A percentile compares a stretch with the other conserved stretches of the same genome.
These are phyloP conservation scores for Pleurotus djamor DNA, from an alignment of 768 basidiomycete genomes.

Conservation along the genomic window DNA sequence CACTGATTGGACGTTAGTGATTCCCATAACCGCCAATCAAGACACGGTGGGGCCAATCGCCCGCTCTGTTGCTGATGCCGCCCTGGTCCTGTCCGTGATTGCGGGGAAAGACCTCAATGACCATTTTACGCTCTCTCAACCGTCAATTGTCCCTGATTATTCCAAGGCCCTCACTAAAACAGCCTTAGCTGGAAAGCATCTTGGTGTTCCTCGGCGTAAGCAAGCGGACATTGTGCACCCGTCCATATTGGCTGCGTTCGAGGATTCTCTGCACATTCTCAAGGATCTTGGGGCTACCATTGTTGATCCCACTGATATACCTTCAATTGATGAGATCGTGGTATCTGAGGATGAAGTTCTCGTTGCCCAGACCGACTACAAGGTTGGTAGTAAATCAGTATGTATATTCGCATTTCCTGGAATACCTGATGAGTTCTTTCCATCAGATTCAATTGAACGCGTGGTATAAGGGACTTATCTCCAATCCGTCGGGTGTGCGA, in stretches of 20 bases:
- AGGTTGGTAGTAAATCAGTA: slow-evolving; percentile 29
- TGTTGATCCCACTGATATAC: slow-evolving; percentile 62
- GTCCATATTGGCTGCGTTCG: slow-evolving; percentile 35
- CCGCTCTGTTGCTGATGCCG: slow-evolving; percentile 51
- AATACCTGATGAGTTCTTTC: not conserved
- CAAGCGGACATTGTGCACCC: slow-evolving; percentile 31
- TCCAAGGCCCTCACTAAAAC: slow-evolving; percentile 46
- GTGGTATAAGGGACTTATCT: slow-evolving; percentile 24
- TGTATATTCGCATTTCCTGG: not conserved
- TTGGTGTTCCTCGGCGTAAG: slow-evolving; percentile 48
- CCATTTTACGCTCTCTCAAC: slow-evolving; percentile 52
- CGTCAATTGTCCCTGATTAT: slow-evolving; percentile 50
- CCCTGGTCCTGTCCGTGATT: slow-evolving; percentile 53
- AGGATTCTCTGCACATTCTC: slow-evolving; percentile 34
- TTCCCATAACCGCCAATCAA: slow-evolving; percentile 56
- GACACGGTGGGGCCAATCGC: slow-evolving; percentile 60
- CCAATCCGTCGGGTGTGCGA: slow-evolving; percentile 56
- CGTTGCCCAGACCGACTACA: slow-evolving; percentile 83
- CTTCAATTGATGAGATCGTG: slow-evolving; percentile 57
- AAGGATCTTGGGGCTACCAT: slow-evolving; percentile 44
- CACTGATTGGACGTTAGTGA: slow-evolving; percentile 28
- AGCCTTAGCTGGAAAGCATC: slow-evolving; percentile 47
- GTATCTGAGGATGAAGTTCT: slow-evolving; percentile 72
- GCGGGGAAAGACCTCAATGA: slow-evolving; percentile 55
- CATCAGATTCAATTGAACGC: not conserved